Evolutionary conservation across 805 yeast genomes (phyloP).

Genomic region (Candida ovalis): DNA sequence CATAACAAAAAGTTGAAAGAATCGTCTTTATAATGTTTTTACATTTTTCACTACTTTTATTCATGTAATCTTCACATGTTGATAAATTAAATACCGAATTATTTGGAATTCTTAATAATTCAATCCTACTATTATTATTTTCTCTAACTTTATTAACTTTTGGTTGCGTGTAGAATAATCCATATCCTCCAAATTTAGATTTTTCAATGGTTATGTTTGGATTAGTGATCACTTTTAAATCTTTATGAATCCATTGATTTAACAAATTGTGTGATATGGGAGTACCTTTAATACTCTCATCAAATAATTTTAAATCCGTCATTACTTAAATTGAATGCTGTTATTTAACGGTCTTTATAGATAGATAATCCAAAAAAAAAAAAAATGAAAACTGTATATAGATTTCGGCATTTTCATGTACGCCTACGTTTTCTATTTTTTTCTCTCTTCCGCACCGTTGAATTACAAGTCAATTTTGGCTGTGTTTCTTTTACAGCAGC

Average conservation of each 20-base stretch:
- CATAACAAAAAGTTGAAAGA: conserved; percentile 14
- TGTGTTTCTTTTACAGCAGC: no score
- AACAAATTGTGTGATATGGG: not conserved
- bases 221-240: conserved; percentile 8
- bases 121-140: conserved; percentile 18
- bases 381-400: no score
- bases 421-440: no score
- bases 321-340: no score
- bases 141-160: not conserved
- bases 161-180: conserved; percentile 28
- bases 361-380: no score
- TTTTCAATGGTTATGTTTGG: conserved; percentile 10
- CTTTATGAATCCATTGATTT: conserved; percentile 11
- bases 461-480: no score
- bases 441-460: no score
- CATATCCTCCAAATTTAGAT: conserved; percentile 33
- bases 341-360: no score
- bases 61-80: conserved; percentile 16
- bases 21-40: conserved; percentile 14
- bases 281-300: not conserved
- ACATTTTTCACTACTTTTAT: conserved; percentile 16
- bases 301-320: not conserved
- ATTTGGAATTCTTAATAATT: conserved; percentile 38
- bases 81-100: conserved; percentile 31
- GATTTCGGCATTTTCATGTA: no score